Percentiles rank a stretch among this genome's conserved stretches.
Evolutionary conservation across 768 basidiomycete species (phyloP).

Genomic region (Hortiboletus campestris): DNA sequence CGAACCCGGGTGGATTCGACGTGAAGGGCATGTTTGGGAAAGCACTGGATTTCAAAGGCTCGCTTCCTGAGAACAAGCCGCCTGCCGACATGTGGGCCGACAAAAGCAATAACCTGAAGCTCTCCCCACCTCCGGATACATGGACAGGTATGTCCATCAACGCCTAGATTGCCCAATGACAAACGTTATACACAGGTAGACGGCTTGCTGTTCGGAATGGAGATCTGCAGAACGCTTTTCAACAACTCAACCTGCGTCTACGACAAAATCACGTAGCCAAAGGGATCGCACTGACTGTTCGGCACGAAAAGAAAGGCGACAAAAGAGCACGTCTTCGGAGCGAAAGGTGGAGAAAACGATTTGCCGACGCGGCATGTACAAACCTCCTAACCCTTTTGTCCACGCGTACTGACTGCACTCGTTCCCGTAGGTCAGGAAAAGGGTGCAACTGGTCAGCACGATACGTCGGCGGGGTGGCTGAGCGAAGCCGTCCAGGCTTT

Average conservation of each 20-base stretch:
- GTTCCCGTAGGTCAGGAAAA: conserved; percentile 69
- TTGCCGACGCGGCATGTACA: conserved; percentile 69
- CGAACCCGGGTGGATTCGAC: not conserved
- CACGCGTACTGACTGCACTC: conserved; percentile 12
- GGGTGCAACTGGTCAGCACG: conserved; percentile 75
- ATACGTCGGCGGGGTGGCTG: conserved; percentile 75
- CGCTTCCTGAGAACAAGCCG: conserved; percentile 14
- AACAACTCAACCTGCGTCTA: conserved; percentile 50
- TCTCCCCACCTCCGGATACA: conserved; percentile 43
- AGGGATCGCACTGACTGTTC: conserved; percentile 47
- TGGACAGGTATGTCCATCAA: conserved; percentile 46
- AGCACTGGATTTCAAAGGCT: conserved; percentile 15
- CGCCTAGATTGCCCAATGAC: not conserved
- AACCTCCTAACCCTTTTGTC: conserved; percentile 5
- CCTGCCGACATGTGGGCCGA: conserved; percentile 40
- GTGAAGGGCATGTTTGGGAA: conserved; percentile 14
- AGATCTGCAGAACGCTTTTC: conserved; percentile 48
- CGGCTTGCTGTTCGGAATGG: conserved; percentile 47
- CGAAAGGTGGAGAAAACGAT: conserved; percentile 75
- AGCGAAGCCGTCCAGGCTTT: conserved; percentile 2
- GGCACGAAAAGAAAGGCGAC: conserved; percentile 83
- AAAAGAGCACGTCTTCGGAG: conserved; percentile 74
- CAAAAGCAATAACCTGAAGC: conserved; percentile 18
- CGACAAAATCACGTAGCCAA: conserved; percentile 51
- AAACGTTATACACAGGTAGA: conserved; percentile 48